phyloP scores from a whole-genome alignment of 768 basidiomycete genomes.

The Phlebiopsis gigantea region DNA sequence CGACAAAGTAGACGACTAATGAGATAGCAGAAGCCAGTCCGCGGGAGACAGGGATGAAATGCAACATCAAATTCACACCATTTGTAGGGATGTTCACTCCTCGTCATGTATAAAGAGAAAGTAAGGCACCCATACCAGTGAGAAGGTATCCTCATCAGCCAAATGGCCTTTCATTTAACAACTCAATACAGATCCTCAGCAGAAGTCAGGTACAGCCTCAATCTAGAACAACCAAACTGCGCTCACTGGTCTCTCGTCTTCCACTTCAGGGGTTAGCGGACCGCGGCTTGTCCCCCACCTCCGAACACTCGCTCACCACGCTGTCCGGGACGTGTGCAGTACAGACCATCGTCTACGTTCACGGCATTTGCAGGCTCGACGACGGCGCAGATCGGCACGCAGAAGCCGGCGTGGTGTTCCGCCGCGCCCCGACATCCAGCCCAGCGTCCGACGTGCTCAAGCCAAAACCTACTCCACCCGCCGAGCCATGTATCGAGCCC shows the following conservation, averaged over 20 bases:
- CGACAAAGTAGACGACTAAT: too few relatives aligned
- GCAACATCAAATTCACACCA: too few relatives aligned
- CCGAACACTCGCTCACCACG: not conserved
- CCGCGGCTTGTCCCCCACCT: not conserved
- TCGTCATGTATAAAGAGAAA: too few relatives aligned
- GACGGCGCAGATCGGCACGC: conserved; percentile 8
- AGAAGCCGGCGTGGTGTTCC: not conserved
- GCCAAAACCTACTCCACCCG: too few relatives aligned
- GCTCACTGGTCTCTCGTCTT: conserved; percentile 3
- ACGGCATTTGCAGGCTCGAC: conserved; percentile 17
- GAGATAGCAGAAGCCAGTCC: too few relatives aligned
- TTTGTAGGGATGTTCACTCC: too few relatives aligned
- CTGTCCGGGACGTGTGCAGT: not conserved
- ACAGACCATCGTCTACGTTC: conserved; percentile 21
- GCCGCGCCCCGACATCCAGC: too few relatives aligned
- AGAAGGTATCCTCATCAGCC: not conserved
- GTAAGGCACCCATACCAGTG: not conserved
- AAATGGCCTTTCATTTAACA: not conserved
- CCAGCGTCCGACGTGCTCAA: too few relatives aligned
- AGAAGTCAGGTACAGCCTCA: too few relatives aligned
- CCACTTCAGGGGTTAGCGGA: conserved; percentile 12
- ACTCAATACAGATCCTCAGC: not conserved
- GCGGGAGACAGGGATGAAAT: too few relatives aligned
- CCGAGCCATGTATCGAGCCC: too few relatives aligned
- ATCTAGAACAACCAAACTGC: too few relatives aligned